Percentiles rank a stretch among this genome's conserved stretches.
Evolutionary conservation across 345 rosid species (phyloP).

Genomic region (Isatis tinctoria): DNA sequence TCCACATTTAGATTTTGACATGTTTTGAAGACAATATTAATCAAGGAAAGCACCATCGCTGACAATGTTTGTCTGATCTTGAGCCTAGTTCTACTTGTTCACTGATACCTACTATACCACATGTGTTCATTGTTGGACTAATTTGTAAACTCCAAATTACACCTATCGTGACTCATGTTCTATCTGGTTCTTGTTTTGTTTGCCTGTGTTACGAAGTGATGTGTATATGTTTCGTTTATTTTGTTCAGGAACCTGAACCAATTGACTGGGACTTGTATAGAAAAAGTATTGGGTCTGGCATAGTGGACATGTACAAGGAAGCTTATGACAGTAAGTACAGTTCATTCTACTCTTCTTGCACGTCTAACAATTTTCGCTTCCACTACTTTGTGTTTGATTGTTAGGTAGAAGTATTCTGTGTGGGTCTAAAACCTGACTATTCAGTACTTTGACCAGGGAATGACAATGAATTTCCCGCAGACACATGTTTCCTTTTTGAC

Average conservation of each 20-base stretch:
- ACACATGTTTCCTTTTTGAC: background rate
- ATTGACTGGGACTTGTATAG: conserved; percentile 89
- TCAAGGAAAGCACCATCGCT: background rate
- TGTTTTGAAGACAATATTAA: too few relatives aligned
- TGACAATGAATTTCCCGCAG: background rate
- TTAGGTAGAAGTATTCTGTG: background rate
- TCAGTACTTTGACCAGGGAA: background rate
- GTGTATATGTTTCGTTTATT: background rate
- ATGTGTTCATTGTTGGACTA: too few relatives aligned
- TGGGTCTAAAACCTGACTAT: background rate
- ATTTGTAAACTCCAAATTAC: too few relatives aligned
- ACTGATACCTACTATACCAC: background rate
- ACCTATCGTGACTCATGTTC: background rate
- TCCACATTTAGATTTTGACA: background rate
- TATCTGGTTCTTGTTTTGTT: background rate
- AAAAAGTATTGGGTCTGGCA: conserved; percentile 79
- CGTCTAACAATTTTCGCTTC: background rate
- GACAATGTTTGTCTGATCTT: background rate
- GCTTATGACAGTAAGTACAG: conserved; percentile 72
- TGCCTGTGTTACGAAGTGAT: background rate
- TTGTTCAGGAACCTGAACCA: conserved; percentile 87
- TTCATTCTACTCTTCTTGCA: background rate
- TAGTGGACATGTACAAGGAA: conserved; percentile 94
- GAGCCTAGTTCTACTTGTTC: background rate
- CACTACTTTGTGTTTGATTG: background rate